A percentile compares a stretch with the other conserved stretches of the same genome.
These are phyloP conservation scores for Apiospora pterosperma DNA, from an alignment of 2,329 filamentous ascomycete genomes.

Conservation along the genomic window DNA sequence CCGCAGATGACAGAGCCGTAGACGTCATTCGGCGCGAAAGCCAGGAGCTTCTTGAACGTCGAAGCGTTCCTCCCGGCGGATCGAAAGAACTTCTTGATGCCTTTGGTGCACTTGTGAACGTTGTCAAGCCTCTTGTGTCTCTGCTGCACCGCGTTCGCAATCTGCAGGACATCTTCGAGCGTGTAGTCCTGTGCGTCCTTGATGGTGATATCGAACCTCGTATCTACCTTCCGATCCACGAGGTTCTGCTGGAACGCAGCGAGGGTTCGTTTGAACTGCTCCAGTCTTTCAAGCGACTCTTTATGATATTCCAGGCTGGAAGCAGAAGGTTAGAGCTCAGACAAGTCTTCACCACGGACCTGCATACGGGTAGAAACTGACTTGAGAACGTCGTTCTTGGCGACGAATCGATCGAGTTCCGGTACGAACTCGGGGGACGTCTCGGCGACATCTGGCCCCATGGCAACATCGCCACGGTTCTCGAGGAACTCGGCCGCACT, in stretches of 20 bases:
- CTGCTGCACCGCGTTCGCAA: slow-evolving; percentile 12
- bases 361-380: background rate
- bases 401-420: slow-evolving; percentile 4
- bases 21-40: slow-evolving; percentile 12
- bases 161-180: slow-evolving; percentile 12
- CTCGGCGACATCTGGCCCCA: slow-evolving; percentile 11
- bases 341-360: background rate
- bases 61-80: slow-evolving; percentile 7
- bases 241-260: slow-evolving; percentile 11
- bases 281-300: slow-evolving; percentile 11
- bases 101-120: slow-evolving; percentile 10
- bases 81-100: slow-evolving; percentile 13
- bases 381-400: background rate
- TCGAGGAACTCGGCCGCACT: slow-evolving; percentile 14
- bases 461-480: slow-evolving; percentile 8
- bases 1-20: slow-evolving; percentile 15
- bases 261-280: slow-evolving; percentile 12
- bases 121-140: slow-evolving; percentile 8
- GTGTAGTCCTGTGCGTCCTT: slow-evolving; percentile 12
- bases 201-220: slow-evolving; percentile 11
- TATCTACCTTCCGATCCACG: slow-evolving; percentile 13
- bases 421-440: slow-evolving; percentile 11
- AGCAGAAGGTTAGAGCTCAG: background rate
- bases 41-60: slow-evolving; percentile 12
- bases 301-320: slow-evolving; percentile 10